A percentile compares a stretch with the other conserved stretches of the same genome.
Evolutionary conservation across 495 filamentous ascomycete genomes (phyloP).

Genomic region (Rostrohypoxylon terebratum): DNA sequence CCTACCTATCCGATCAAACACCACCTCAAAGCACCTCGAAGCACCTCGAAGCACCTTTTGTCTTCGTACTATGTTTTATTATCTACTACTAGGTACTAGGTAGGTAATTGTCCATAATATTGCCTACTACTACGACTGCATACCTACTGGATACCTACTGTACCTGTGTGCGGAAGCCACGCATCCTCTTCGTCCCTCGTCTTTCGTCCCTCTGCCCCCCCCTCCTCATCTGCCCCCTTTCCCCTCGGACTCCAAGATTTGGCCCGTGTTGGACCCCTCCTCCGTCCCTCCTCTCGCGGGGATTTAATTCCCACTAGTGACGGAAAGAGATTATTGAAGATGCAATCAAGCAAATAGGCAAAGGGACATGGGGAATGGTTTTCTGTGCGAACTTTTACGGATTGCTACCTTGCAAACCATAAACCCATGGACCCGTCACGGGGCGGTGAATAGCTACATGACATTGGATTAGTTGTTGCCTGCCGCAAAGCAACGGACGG

Average conservation of each 20-base stretch:
- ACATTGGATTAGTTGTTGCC: slow-evolving; percentile 12
- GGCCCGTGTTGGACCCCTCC: neutral
- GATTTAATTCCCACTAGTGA: slow-evolving; percentile 25
- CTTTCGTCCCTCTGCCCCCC: too few species aligned
- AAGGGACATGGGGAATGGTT: neutral
- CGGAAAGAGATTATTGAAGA: slow-evolving; percentile 11
- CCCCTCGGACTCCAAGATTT: slow-evolving; percentile 33
- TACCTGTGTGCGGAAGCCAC: neutral
- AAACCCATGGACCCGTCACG: slow-evolving; percentile 7
- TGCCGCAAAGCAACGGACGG: slow-evolving; percentile 38
- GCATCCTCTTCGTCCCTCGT: neutral
- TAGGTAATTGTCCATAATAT: neutral
- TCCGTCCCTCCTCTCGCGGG: slow-evolving; percentile 11
- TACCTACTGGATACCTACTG: too few species aligned
- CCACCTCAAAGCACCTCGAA: neutral
- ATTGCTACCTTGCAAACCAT: neutral
- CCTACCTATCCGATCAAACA: slow-evolving; percentile 19
- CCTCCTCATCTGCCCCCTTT: neutral
- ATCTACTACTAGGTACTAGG: neutral
- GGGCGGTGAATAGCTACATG: slow-evolving; percentile 19
- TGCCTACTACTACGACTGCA: neutral
- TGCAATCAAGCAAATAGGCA: neutral
- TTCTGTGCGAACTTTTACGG: neutral
- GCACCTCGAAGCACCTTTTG: neutral
- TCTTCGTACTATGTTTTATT: neutral